A percentile compares a stretch with the other conserved stretches of the same genome.
Evolutionary conservation across 768 basidiomycete genomes (phyloP).

Genomic region (Mrakia hoshinonis): DNA sequence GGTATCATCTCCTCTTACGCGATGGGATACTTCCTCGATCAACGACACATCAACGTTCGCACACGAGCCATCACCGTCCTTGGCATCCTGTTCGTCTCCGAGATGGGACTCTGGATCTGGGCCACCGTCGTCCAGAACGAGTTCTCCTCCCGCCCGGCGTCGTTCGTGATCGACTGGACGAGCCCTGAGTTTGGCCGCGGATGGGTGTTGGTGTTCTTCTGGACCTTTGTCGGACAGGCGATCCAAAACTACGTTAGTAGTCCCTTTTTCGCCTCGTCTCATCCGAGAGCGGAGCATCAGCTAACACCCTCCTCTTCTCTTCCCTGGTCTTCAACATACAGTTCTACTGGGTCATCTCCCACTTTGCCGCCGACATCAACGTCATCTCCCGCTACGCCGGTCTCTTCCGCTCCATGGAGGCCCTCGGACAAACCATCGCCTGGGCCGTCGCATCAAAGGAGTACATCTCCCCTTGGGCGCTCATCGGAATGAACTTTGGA

Average conservation of each 20-base stretch:
- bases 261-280: neutral
- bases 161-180: neutral
- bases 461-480: slow-evolving; percentile 9
- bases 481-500: slow-evolving; percentile 26
- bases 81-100: slow-evolving; percentile 30
- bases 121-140: slow-evolving; percentile 34
- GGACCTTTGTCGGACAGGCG: slow-evolving; percentile 33
- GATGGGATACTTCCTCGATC: slow-evolving; percentile 35
- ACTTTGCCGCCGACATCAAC: slow-evolving; percentile 33
- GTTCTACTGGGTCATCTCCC: slow-evolving; percentile 36
- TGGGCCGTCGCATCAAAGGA: slow-evolving; percentile 31
- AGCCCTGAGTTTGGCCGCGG: neutral
- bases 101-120: slow-evolving; percentile 35
- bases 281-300: neutral
- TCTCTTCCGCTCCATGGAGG: slow-evolving; percentile 35
- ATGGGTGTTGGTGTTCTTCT: slow-evolving; percentile 33
- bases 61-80: slow-evolving; percentile 29
- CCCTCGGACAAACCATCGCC: slow-evolving; percentile 36
- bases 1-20: slow-evolving; percentile 36
- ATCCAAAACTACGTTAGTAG: slow-evolving; percentile 23
- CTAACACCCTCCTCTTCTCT: neutral
- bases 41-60: slow-evolving; percentile 16
- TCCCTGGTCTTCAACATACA: too few relatives aligned
- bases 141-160: slow-evolving; percentile 15
- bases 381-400: slow-evolving; percentile 33